A percentile compares a stretch with the other conserved stretches of the same genome.
Conservation (phyloP, 2,329 filamentous ascomycete species). For the Xylaria digitata region DNA sequence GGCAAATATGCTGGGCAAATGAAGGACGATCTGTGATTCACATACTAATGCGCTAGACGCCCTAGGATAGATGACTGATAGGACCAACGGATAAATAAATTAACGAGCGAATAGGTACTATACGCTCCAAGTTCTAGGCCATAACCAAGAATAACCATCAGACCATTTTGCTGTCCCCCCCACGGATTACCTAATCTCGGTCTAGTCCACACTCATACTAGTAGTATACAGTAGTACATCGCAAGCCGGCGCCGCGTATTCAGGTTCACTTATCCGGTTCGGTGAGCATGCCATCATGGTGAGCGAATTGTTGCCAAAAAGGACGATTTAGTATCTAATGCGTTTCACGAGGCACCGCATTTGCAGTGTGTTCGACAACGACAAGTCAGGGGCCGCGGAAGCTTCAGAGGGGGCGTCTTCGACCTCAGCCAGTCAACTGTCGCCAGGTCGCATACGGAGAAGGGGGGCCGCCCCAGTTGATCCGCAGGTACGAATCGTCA, state of each 20-base stretch:
- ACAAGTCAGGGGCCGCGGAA: constrained; percentile 13
- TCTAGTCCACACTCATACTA: not conserved
- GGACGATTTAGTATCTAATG: constrained; percentile 19
- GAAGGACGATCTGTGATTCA: no score
- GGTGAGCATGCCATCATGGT: constrained; percentile 28
- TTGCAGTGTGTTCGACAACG: not conserved
- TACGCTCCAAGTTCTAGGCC: not conserved
- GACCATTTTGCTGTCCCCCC: constrained; percentile 8
- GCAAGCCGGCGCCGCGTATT: constrained; percentile 5
- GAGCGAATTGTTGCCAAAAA: constrained; percentile 28
- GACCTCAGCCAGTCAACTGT: constrained; percentile 28
- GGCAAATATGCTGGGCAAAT: constrained; percentile 2
- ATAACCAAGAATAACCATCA: not conserved
- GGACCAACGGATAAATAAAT: constrained; percentile 7
- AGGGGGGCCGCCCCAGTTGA: constrained; percentile 24
- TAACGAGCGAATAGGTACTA: constrained; percentile 8
- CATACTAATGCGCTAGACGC: no score
- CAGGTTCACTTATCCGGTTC: constrained; percentile 20
- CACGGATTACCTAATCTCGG: constrained; percentile 18
- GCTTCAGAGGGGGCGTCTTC: constrained; percentile 16
- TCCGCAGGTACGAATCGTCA: constrained; percentile 35
- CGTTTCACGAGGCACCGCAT: constrained; percentile 19
- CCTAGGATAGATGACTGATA: not conserved
- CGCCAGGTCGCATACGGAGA: constrained; percentile 34
- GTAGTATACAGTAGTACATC: not conserved